phyloP scores from a whole-genome alignment of 306 rosid genomes.

The Cucurbita argyrosperma region DNA sequence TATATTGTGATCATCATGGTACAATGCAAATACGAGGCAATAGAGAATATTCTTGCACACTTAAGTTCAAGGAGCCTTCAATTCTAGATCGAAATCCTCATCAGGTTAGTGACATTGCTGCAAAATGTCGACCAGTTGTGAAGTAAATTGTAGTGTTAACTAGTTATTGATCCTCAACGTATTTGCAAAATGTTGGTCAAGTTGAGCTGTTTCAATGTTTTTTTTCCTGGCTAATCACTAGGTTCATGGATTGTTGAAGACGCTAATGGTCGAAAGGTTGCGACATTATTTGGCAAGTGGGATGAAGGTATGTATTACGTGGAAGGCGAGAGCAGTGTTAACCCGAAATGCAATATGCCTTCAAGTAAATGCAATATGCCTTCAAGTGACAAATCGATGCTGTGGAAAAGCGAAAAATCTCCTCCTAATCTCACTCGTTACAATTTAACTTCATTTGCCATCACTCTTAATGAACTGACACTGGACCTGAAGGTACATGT shows the following conservation, averaged over 20 bases:
- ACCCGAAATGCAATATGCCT: constrained; percentile 32
- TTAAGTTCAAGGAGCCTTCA: constrained; percentile 87
- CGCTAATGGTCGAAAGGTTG: constrained; percentile 40
- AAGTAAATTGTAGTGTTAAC: background rate
- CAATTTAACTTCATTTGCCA: constrained; percentile 86
- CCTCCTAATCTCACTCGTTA: constrained; percentile 71
- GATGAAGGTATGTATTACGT: constrained; percentile 61
- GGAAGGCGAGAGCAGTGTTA: constrained; percentile 42
- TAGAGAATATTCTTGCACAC: constrained; percentile 62
- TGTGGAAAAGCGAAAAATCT: constrained; percentile 72
- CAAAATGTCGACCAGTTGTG: background rate
- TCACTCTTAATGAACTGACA: constrained; percentile 75
- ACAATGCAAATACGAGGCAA: constrained; percentile 79
- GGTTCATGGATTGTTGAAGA: constrained; percentile 90
- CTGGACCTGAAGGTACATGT: constrained; percentile 69
- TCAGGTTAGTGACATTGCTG: constrained; percentile 44
- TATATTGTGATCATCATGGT: constrained; percentile 94
- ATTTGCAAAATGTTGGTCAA: constrained; percentile 3
- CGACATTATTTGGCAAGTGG: constrained; percentile 88
- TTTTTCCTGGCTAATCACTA: constrained; percentile 5
- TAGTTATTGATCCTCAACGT: background rate
- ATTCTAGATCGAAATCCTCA: constrained; percentile 94
- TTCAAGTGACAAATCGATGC: constrained; percentile 30
- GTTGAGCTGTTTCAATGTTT: background rate
- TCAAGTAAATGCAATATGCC: constrained; percentile 32